Evolutionary conservation across 768 basidiomycete species (phyloP).

Genomic region (Strobilomyces echinocephalus): DNA sequence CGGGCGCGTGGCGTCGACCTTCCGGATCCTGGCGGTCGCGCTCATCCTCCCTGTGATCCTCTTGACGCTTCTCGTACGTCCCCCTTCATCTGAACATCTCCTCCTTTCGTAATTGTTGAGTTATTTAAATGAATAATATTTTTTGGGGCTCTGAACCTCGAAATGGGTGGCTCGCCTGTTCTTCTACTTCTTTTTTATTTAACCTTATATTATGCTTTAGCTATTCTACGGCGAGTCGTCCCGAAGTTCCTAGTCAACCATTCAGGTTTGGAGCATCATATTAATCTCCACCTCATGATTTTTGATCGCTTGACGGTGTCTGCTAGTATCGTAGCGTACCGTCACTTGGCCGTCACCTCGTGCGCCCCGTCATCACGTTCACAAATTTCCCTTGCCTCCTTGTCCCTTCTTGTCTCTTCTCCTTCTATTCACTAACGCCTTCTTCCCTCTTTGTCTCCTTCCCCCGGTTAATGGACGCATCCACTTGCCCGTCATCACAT

Average conservation of each 20-base stretch:
- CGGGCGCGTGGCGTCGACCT: constrained; percentile 54
- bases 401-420: not conserved
- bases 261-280: constrained; percentile 3
- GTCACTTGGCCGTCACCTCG: not conserved
- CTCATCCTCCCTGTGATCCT: constrained; percentile 46
- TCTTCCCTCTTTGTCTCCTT: not conserved
- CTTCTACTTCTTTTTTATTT: constrained; percentile 1
- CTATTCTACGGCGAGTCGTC: constrained; percentile 12
- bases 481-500: not conserved
- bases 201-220: constrained; percentile 8
- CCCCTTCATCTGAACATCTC: not conserved
- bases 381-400: not conserved
- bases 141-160: not conserved
- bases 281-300: constrained; percentile 13
- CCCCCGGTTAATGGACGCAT: not conserved
- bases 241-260: constrained; percentile 6
- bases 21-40: constrained; percentile 59
- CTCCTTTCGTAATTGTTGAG: constrained; percentile 10
- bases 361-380: not conserved
- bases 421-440: constrained; percentile 9
- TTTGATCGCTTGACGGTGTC: constrained; percentile 4
- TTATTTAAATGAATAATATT: constrained; percentile 2
- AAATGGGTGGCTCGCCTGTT: constrained; percentile 5
- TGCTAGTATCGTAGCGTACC: not conserved
- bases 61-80: constrained; percentile 62